Base-by-base conservation (phyloP, 1,284 basidiomycete genomes). In the Golubevia sp. region DNA sequence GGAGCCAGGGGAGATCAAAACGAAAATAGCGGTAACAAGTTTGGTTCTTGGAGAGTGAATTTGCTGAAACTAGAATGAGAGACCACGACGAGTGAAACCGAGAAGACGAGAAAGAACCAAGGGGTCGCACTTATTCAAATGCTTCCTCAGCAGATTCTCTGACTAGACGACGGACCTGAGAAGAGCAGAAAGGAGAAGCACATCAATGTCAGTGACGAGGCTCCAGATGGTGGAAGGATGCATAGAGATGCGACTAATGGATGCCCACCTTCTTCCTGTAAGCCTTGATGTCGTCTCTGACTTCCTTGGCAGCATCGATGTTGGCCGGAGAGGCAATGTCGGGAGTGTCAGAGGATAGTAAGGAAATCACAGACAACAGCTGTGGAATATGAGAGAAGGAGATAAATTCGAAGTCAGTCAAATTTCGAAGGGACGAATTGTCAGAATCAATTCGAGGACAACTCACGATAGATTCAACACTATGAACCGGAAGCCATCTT, bases 401-500 rank as follows among this genome's bases (percentile, higher is more conserved):
- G 44, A 38, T 34, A 30, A 21, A 49, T 50, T 50, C 54, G 69
- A 50, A 63, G 27, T 30, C 25, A 20, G 58, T 15, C 20, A 25
- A 11, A 24, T 15, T n/a, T n/a, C n/a, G 38, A 62, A n/a, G 27
- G 30, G 61, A n/a, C 24, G 21, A 23, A 49, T 27, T 25, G 21
- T 23, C 4, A 27, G 15, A 21, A 18, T 51, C 23, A 15, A 15
- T 8, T 6, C 34, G 23, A 50, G 26, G 48, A 48, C 11, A 1
- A 88, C 94, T 84, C 74, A 97, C 96, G 68, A 99, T 98, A 8
- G 94, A 94, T 86, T 98, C 95, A 52, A 97, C 91, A 0, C 92
- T 92, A 83, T 99, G 97, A 23, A 99, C 94, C 0, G 97, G 97
- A 84, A 96, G 87, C 97, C 97, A 99, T 67, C 97, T 86, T 86